Base-by-base conservation (phyloP, 2,329 filamentous ascomycete species). In the Aquanectria penicillioides region DNA sequence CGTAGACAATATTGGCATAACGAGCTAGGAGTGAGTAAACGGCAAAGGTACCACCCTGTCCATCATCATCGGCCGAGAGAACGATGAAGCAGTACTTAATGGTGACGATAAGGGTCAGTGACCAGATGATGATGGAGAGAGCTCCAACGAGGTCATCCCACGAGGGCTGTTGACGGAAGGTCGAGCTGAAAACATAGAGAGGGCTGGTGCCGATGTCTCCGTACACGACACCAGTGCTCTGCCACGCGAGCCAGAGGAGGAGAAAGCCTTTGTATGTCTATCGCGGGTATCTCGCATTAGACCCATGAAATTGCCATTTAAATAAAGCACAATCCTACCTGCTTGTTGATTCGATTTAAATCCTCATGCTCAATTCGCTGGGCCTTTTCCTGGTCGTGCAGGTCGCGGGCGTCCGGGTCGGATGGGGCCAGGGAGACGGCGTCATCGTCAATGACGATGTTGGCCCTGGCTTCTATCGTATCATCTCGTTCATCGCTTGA, bases 171-270 rank as follows among this genome's bases (percentile, higher is more conserved):
- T 77, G 74, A 22, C 80, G 78, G 67, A 91, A 91, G 1, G 86
- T 89, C n/a, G 85, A 88, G 15, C 87, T 90, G 72, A 79, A 91
- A 15, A 91, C 88, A 67, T 91, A 91, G 15, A 91, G 83, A n/a
- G 87, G 88, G 59, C 82, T 86, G 17, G 80, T 83, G 55, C 87
- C 88, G 67, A 90, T 89, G 64, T 91, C 88, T 20, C 88, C 88
- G 61, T 91, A 90, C 47, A 90, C 90, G 34, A 89, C 86, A 47
- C 88, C 88, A 25, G 82, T 84, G 3, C 83, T 86, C 73, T 90
- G 87, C 69, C 89, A 90, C 20, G 86, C 83, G 37, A 89, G 79
- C 82, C 84, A 72, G 18, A 71, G 28, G 36, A 72, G 57, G 12
- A 72, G 31, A 29, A 66, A 31, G 22, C 70, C 69, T 29, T 62